Base-by-base conservation (phyloP, 75 land plant species). In the Ceratopteris richardii region DNA sequence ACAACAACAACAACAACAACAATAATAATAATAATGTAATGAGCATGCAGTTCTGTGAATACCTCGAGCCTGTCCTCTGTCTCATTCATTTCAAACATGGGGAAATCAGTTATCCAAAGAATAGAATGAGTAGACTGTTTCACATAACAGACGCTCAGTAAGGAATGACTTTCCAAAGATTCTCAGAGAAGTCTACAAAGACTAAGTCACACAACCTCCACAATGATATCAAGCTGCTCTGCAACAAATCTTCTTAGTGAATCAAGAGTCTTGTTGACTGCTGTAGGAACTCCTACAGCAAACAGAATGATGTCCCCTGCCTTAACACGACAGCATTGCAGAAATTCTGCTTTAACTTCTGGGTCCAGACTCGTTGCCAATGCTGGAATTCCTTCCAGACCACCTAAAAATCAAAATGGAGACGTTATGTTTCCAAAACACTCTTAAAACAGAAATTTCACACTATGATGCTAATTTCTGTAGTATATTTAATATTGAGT, bases 41-140 rank as follows among this genome's bases (percentile, higher is more conserved):
- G 9, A 33, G 9, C 7, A 33, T 33, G 9, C 37, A 33, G 2
- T 20, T 54, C 56, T 2, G 1, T 3, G 16, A 16, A 79, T 13
- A 81, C 98, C 96, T 93, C 96, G 64, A 88, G 75, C 44, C 98
- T 80, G 40, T 79, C 67, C 44, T 93, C 90, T 29, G 65, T 66
- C 51, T 65, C 70, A 62, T 83, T 93, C 90, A 87, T 89, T 57
- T 93, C 98, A 67, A 93, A 89, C 98, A 93, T 88, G 26, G 98
- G 98, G 60, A 93, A 93, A 56, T 93, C 98, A 16, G 90, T 89
- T 37, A 93, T 79, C 98, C 98, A 93, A 31, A 93, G 68, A 58
- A 93, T 74, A 26, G 88, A 75, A 78, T 93, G 90, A 37, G 44
- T 63, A 25, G 79, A 66, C 98, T 93, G 68, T 9, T 27, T 33